Evolutionary conservation across 2,329 filamentous ascomycete species (phyloP), one percentile per base, ranked within the genome.

Genomic region (Fusarium sulawesiense): DNA sequence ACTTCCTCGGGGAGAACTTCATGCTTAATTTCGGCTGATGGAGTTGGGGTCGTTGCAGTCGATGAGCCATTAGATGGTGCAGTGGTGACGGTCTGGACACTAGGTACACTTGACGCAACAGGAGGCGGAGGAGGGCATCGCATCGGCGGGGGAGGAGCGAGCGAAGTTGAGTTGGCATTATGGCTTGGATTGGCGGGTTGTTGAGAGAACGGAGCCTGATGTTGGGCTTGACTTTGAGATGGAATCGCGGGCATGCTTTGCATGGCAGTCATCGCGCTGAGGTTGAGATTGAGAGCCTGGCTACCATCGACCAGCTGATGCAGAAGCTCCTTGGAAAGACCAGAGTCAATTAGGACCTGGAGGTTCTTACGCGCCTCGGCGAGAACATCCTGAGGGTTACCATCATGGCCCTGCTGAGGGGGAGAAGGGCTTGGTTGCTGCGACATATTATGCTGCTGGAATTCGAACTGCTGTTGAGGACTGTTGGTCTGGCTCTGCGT

Each of bases 291-390:
- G 54, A 77, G 79, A 70, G 78, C 76, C 66, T 78, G 77, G 70
- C 78, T 78, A 53, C 78, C 77, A 57, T 81, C 80, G 57, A 82
- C 79, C 77, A 78, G 80, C 75, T 81, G 80, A 60, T 82, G 80
- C 29, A 82, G 78, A 42, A 80, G 72, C 60, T 83, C 82, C 71
- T 80, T 81, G 54, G 82, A 83, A 12, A 84, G 72, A 46, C 82
- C 82, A 18, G 81, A 82, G 64, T 83, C 82, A 68, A 84, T 84
- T 68, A 84, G 74, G 47, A 80, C 80, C 75, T 84, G 81, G 9
- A 84, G 78, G 60, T 83, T 83, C 72, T 83, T 82, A 47, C 82
- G 77, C 46, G 82, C 82, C 74, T 84, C 82, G 21, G 79, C 80
- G 58, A 84, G 78, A 56, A 83, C 79, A 76, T 84, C 80, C 65